phyloP scores from a whole-genome alignment of 2,329 filamentous ascomycete genomes.

The Xylariaceae sp. region DNA sequence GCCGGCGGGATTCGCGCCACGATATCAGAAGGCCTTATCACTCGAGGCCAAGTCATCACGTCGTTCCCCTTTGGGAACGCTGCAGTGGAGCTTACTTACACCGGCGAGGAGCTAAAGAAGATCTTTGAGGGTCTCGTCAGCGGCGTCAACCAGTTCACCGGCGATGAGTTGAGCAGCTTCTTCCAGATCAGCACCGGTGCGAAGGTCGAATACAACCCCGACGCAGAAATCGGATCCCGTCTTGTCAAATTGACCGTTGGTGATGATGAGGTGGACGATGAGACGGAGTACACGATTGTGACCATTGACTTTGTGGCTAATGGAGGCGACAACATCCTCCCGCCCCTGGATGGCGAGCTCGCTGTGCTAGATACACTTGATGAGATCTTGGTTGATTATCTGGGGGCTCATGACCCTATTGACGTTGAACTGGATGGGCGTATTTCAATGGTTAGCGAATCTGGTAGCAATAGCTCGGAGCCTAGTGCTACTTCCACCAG shows the following conservation, averaged over 20 bases:
- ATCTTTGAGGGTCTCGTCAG: slow-evolving; percentile 59
- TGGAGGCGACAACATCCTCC: slow-evolving; percentile 62
- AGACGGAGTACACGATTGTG: slow-evolving; percentile 53
- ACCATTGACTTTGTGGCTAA: slow-evolving; percentile 63
- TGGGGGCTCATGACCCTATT: slow-evolving; percentile 48
- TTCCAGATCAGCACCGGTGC: slow-evolving; percentile 60
- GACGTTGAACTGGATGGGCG: slow-evolving; percentile 48
- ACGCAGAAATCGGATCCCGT: slow-evolving; percentile 45
- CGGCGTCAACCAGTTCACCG: slow-evolving; percentile 53
- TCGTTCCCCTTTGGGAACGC: slow-evolving; percentile 66
- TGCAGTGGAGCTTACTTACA: slow-evolving; percentile 55
- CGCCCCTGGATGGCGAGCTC: slow-evolving; percentile 29
- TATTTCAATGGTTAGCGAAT: slow-evolving; percentile 26
- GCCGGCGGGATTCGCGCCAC: slow-evolving; percentile 62
- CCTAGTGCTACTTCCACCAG: no score
- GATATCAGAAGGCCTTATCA: slow-evolving; percentile 60
- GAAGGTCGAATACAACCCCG: slow-evolving; percentile 55
- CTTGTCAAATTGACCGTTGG: slow-evolving; percentile 53
- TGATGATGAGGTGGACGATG: slow-evolving; percentile 45
- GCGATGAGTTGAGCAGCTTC: slow-evolving; percentile 53
- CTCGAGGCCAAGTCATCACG: slow-evolving; percentile 61
- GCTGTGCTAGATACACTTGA: slow-evolving; percentile 48
- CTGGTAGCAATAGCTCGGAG: no score
- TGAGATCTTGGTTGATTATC: slow-evolving; percentile 48
- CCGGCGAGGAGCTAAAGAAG: slow-evolving; percentile 53